phyloP scores from a whole-genome alignment of 164 flowering plant genomes.

The Houttuynia cordata region DNA sequence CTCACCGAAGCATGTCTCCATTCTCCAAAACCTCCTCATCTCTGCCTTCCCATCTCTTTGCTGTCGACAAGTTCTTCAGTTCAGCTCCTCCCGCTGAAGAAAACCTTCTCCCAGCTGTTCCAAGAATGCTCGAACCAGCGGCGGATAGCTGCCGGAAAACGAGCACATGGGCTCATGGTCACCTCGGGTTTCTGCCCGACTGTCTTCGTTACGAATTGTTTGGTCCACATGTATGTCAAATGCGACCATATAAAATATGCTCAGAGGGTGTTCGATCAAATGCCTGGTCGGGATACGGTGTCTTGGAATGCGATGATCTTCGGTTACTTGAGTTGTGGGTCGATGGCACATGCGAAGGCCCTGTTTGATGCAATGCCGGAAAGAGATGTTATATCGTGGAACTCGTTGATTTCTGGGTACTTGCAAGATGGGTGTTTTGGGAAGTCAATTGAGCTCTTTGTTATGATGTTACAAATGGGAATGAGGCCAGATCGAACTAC shows the following conservation, averaged over 20 bases:
- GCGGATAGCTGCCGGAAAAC: constrained; percentile 34
- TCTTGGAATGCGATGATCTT: constrained; percentile 64
- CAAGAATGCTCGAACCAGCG: constrained; percentile 39
- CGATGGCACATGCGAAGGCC: constrained; percentile 29
- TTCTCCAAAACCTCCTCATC: constrained; percentile 2
- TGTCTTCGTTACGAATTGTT: constrained; percentile 57
- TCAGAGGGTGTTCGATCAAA: constrained; percentile 45
- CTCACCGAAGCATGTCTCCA: neutral
- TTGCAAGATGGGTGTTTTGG: constrained; percentile 30
- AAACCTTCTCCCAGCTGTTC: constrained; percentile 46
- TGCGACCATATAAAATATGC: constrained; percentile 38
- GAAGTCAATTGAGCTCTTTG: constrained; percentile 28
- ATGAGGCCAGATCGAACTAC: constrained; percentile 33
- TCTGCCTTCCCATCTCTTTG: constrained; percentile 4
- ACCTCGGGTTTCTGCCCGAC: constrained; percentile 55
- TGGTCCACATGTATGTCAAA: constrained; percentile 50
- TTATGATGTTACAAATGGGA: constrained; percentile 28
- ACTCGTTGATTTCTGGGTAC: constrained; percentile 61
- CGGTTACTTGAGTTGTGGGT: constrained; percentile 30
- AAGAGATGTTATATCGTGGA: constrained; percentile 71
- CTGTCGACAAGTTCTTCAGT: constrained; percentile 8
- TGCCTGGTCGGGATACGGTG: constrained; percentile 44
- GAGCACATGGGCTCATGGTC: constrained; percentile 56
- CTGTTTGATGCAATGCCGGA: constrained; percentile 51
- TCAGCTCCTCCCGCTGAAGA: constrained; percentile 10